Percentiles rank a stretch among this genome's conserved stretches.
Evolutionary conservation across 371 early-diverging fungal genomes (phyloP).

Genomic region (Capniomyces stellatus): DNA sequence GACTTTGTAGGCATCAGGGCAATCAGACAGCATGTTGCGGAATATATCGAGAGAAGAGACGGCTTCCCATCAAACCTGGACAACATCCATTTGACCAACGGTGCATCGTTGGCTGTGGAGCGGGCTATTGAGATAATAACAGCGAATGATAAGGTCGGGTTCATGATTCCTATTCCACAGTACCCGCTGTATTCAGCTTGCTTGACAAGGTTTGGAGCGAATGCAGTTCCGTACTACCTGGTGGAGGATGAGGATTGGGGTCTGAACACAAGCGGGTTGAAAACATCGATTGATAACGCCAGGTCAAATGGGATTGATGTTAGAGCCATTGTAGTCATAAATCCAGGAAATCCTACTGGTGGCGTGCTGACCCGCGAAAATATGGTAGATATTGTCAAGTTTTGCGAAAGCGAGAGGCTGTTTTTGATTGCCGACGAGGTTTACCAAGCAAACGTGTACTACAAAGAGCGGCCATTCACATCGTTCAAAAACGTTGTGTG

Average conservation of each 20-base stretch:
- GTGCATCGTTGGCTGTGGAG: constrained; percentile 76
- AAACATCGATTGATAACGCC: constrained; percentile 39
- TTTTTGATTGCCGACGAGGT: constrained; percentile 92
- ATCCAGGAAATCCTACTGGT: constrained; percentile 98
- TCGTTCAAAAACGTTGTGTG: constrained; percentile 81
- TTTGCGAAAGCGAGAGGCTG: constrained; percentile 60
- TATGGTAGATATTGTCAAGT: constrained; percentile 71
- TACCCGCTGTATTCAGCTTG: constrained; percentile 93
- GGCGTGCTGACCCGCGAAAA: constrained; percentile 61
- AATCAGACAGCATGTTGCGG: constrained; percentile 66
- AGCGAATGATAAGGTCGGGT: constrained; percentile 54
- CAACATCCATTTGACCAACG: constrained; percentile 79
- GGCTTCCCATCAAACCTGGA: constrained; percentile 57
- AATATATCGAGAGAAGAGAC: constrained; percentile 63
- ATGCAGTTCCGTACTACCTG: constrained; percentile 76
- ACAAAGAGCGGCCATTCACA: constrained; percentile 63
- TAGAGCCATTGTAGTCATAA: constrained; percentile 86
- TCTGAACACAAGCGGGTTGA: constrained; percentile 42
- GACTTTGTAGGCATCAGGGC: constrained; percentile 66
- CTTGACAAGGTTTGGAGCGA: constrained; percentile 56
- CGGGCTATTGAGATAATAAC: constrained; percentile 62
- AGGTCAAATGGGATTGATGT: constrained; percentile 58
- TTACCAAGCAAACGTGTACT: constrained; percentile 90
- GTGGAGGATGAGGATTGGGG: constrained; percentile 74
- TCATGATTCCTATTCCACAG: constrained; percentile 97